Evolutionary conservation across 2,329 filamentous ascomycete species (phyloP), one percentile per base, ranked within the genome.

Genomic region (Arthrocladium fulminans): DNA sequence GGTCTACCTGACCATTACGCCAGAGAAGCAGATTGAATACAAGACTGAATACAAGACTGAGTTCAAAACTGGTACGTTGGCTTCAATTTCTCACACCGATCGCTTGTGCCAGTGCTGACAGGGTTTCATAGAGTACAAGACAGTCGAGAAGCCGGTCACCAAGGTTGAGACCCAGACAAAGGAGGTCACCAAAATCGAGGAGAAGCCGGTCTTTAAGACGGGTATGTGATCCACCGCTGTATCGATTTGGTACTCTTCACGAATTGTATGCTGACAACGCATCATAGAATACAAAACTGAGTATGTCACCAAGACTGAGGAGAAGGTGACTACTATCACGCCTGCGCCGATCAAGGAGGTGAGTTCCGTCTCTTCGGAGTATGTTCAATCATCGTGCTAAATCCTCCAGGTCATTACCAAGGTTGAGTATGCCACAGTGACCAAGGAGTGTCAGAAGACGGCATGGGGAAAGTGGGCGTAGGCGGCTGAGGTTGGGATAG

Each of bases 11-110:
- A 41, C 39, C 3, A 17, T 10, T 2, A 25, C 25, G 9, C 39
- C 39, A 25, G 19, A 41, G 39, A 41, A 41, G 39, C 39, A 41
- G 39, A 27, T 41, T 23, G 39, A 41, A 20, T 41, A 41, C 22
- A 23, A 41, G 39, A 41, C 39, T 9, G 7, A 35, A 35, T 35
- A 35, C 32, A 7, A 35, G 32, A 35, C 32, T 6, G 32, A 35
- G n/a, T n/a, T 15, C n/a, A 35, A 35, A 15, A 41, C 39, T 25
- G 39, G 19, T 41, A 25, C 13, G 39, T 24, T 9, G 22, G 7
- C 32, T 7, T 29, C 27, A 29, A n/a, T 35, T 9, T 35, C 32
- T n/a, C 32, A 35, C 32, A 35, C n/a, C n/a, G n/a, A n/a, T n/a
- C n/a, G n/a, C n/a, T n/a, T n/a, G 17, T 8, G 17, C 6, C 32